Evolutionary conservation across 768 basidiomycete genomes (phyloP).

Genomic region (Lenzites betulinus): DNA sequence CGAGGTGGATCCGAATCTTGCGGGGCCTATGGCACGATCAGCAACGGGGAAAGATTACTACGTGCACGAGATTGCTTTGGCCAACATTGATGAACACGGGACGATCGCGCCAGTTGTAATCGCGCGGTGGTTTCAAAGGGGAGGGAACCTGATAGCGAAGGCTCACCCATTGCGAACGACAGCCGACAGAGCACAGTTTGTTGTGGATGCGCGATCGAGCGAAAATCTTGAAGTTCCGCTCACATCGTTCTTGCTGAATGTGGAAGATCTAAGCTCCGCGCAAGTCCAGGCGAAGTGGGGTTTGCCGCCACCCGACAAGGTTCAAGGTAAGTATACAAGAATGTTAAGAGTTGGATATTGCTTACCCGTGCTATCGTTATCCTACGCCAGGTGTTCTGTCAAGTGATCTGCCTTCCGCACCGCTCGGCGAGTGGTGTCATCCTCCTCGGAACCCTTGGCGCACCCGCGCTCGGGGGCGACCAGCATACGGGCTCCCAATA

Average conservation of each 20-base stretch:
- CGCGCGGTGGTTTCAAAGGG: not conserved
- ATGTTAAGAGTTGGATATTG: not conserved
- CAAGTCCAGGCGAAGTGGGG: not conserved
- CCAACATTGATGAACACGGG: not conserved
- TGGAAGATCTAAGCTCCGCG: not conserved
- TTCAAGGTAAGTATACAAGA: not conserved
- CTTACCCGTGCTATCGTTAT: not conserved
- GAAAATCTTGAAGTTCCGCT: not conserved
- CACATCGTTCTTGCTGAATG: not conserved
- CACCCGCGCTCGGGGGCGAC: not conserved
- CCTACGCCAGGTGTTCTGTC: not conserved
- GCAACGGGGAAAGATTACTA: slow-evolving; percentile 17
- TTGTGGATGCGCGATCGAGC: not conserved
- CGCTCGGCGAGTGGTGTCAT: not conserved
- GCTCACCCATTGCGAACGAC: not conserved
- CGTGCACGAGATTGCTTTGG: slow-evolving; percentile 20
- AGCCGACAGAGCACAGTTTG: not conserved
- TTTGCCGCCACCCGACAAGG: not conserved
- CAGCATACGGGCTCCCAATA: slow-evolving; percentile 13
- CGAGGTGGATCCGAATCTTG: not conserved
- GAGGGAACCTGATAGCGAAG: not conserved
- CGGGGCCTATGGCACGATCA: slow-evolving; percentile 16
- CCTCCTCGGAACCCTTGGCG: not conserved
- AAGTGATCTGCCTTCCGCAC: not conserved
- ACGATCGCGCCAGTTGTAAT: not conserved